Evolutionary conservation across 495 filamentous ascomycete genomes (phyloP).

Genomic region (Acidiella bohemica): DNA sequence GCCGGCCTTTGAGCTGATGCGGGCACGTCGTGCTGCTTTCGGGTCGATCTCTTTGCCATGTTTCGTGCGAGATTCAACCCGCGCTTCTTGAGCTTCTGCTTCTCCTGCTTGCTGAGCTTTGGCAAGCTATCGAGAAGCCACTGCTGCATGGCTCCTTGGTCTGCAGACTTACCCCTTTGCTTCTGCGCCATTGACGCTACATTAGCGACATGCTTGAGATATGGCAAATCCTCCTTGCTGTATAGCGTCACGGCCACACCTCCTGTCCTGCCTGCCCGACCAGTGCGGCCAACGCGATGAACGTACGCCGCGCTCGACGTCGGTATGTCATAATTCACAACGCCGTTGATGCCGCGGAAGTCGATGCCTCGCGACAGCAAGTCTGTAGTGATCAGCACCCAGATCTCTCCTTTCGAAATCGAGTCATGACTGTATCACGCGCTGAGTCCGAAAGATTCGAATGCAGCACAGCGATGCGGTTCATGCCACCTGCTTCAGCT

Average conservation of each 20-base stretch:
- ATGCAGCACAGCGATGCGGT: slow-evolving; percentile 81
- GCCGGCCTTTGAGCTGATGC: slow-evolving; percentile 86
- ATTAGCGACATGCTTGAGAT: slow-evolving; percentile 83
- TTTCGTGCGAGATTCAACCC: slow-evolving; percentile 53
- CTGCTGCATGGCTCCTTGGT: slow-evolving; percentile 48
- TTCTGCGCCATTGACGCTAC: slow-evolving; percentile 77
- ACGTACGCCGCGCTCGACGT: slow-evolving; percentile 78
- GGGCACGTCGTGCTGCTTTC: slow-evolving; percentile 34
- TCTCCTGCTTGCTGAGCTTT: slow-evolving; percentile 64
- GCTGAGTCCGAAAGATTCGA: slow-evolving; percentile 64
- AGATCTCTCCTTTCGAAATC: slow-evolving; percentile 86
- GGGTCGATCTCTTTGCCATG: slow-evolving; percentile 39
- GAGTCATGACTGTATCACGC: slow-evolving; percentile 67
- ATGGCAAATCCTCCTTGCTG: slow-evolving; percentile 84
- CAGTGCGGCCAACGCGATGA: slow-evolving; percentile 85
- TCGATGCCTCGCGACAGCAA: slow-evolving; percentile 82
- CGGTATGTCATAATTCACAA: slow-evolving; percentile 94
- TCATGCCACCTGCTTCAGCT: slow-evolving; percentile 66
- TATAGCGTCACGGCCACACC: slow-evolving; percentile 91
- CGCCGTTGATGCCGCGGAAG: slow-evolving; percentile 81
- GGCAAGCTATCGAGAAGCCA: slow-evolving; percentile 88
- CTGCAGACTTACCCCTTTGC: slow-evolving; percentile 24
- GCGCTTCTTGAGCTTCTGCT: slow-evolving; percentile 64
- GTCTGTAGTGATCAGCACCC: slow-evolving; percentile 93
- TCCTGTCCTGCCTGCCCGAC: slow-evolving; percentile 72